Conservation (phyloP, 129 eudicot genomes). For the Flaveria linearis region DNA sequence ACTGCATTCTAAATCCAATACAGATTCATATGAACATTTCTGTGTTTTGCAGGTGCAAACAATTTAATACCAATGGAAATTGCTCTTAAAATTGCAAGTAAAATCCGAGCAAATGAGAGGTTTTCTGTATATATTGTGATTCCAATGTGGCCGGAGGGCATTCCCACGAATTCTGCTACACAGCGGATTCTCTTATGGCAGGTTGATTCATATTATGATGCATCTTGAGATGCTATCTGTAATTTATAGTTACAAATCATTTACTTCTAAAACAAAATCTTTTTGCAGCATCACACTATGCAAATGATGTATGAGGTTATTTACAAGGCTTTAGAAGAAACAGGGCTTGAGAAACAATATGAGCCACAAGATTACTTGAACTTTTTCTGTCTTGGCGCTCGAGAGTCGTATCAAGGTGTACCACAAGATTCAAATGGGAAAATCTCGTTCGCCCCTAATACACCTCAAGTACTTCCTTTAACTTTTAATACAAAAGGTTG, state of each 20-base stretch:
- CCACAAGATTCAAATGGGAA: constrained; percentile 24
- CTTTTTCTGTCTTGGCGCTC: constrained; percentile 44
- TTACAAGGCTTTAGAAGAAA: constrained; percentile 81
- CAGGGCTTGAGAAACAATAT: constrained; percentile 34
- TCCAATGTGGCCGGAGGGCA: constrained; percentile 45
- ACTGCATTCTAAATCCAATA: neutral
- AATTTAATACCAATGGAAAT: constrained; percentile 50
- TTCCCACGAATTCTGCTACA: constrained; percentile 37
- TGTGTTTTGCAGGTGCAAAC: constrained; percentile 40
- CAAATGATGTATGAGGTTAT: constrained; percentile 91
- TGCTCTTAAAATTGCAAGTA: constrained; percentile 44
- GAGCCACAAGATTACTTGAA: constrained; percentile 43
- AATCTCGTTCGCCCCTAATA: constrained; percentile 12
- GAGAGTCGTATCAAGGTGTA: constrained; percentile 31
- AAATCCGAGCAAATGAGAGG: constrained; percentile 46
- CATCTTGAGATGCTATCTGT: neutral
- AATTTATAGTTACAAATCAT: neutral
- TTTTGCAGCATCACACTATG: constrained; percentile 59
- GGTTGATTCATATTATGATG: constrained; percentile 21
- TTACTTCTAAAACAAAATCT: neutral
- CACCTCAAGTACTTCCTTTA: constrained; percentile 29
- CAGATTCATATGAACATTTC: neutral
- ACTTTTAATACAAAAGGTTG: neutral
- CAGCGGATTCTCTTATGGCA: constrained; percentile 45
- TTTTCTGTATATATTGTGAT: constrained; percentile 41